Conservation (phyloP, 805 yeast genomes). For the Candida methanosorbosa region DNA sequence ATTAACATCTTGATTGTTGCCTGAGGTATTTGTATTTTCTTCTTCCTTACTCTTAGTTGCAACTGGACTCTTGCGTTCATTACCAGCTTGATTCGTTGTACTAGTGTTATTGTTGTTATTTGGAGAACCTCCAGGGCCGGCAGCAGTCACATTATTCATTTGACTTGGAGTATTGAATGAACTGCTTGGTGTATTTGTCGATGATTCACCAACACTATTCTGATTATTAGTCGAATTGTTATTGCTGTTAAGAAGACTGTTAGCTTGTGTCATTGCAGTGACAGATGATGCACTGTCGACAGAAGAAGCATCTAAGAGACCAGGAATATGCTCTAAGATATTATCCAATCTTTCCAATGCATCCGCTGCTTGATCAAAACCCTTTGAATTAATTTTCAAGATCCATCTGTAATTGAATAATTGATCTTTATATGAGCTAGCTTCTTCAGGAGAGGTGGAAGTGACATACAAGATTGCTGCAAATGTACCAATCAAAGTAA, state of each 20-base stretch:
- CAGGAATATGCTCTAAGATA: conserved; percentile 69
- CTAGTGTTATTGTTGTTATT: too few relatives aligned
- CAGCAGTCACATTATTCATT: too few relatives aligned
- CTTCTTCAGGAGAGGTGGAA: conserved; percentile 52
- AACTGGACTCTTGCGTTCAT: too few relatives aligned
- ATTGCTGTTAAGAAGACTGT: conserved; percentile 2
- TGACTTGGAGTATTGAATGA: too few relatives aligned
- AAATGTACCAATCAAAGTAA: conserved; percentile 80
- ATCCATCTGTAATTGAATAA: conserved; percentile 72
- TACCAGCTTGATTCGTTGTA: too few relatives aligned
- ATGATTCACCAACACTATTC: neutral
- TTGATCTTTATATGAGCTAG: conserved; percentile 53
- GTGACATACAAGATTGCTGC: conserved; percentile 76
- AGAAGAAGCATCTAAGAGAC: conserved; percentile 29
- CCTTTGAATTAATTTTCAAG: conserved; percentile 62
- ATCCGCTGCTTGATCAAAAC: conserved; percentile 69
- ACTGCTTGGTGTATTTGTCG: neutral
- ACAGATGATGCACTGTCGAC: conserved; percentile 1
- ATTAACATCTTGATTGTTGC: neutral
- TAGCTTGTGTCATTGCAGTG: neutral
- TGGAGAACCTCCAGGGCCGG: too few relatives aligned
- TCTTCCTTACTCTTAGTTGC: too few relatives aligned
- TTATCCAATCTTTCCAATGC: conserved; percentile 69
- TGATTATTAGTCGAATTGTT: conserved; percentile 1
- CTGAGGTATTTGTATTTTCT: too few relatives aligned